Evolutionary conservation across 2,329 filamentous ascomycete genomes (phyloP), one percentile per base, ranked within the genome.

Genomic region (Neonectria ditissima): DNA sequence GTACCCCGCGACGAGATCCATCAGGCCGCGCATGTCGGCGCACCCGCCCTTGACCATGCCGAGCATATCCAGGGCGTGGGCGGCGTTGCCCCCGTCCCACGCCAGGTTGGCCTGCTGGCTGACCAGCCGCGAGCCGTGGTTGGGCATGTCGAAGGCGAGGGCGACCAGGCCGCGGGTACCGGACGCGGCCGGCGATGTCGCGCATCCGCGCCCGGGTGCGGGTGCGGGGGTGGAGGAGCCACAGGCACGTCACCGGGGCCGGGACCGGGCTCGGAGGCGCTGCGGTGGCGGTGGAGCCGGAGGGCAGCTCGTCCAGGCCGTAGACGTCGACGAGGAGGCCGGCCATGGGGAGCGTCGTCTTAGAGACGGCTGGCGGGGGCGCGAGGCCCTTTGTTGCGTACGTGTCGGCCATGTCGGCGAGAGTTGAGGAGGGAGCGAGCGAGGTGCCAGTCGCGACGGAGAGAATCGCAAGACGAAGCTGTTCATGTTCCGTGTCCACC

Each of bases 11-110:
- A 97, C 81, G 59, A 93, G 87, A 71, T 94, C 91, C 69, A 98
- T 90, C 65, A 98, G 80, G 10, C 90, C 83, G 16, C 86, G 87
- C 34, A 91, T 89, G 77, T 98, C 95, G n/a, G 82, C 79, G 14
- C 91, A 91, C 0, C 92, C 95, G 55, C 87, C 85, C 78, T 88
- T 87, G 63, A 94, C 91, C 65, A 89, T 87, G 30, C 87, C 89
- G 76, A 96, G 94, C 94, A 99, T 97, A 78, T 99, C 96, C 75
- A 93, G 89, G 0, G 94, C 95, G 80, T 98, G 96, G 7, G 84
- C 87, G 37, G 85, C 82, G 75, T 97, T 97, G 30, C 93, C 94
- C 39, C 87, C 80, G 45, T 87, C 86, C 95, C 94, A 98, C 4
- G 91, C 85, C 70, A 90, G 83, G 76, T 97, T 98, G 26, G 91